Base-by-base conservation (phyloP, 2,329 filamentous ascomycete species). In the Sclerotinia spermophila region DNA sequence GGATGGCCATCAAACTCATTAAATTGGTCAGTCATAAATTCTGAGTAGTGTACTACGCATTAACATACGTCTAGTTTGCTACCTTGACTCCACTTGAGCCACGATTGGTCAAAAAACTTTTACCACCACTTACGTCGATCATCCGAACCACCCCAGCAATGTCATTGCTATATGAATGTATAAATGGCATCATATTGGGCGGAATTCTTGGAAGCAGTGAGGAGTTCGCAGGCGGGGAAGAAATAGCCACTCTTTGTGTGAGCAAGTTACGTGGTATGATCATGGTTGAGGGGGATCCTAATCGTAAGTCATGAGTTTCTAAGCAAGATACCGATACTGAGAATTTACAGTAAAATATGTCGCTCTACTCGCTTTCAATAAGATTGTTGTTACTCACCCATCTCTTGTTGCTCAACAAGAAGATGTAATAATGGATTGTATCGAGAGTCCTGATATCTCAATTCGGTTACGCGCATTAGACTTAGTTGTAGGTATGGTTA, bases 1-100 rank as follows among this genome's bases (percentile, higher is more conserved):
- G 96, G 96, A 98, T 99, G 95, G 94, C 94, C 71, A 99, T 99
- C 79, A 99, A 99, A 80, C 88, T 99, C 73, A 98, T 99, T 80
- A 99, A 99, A 82, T 86, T 99, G 73, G 93, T 95, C 80, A 75
- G 87, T 82, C 51, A 42, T 21, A 33, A 15, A 45, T 69, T 27
- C 27, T 33, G 68, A 71, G 81, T 5, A 44, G 79, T 42, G 1
- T 78, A 94, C 89, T 97, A 97, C 84, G 93, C 93, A 51, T 61
- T 77, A 53, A 77, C 61, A 44, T 82, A 79, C 61, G 80, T 1
- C 77, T 62, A 96, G 92, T 99, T 99, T 85, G 95, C 96, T 58
- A 96, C 93, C 1, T 83, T 99, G 72, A 98, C 94, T 3, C 96
- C 96, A 0, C 82, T 98, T 44, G 96, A 99, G 79, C 95, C 96